Evolutionary conservation across 176 grass and related monocot genomes (phyloP).

Genomic region (Oryza longistaminata): DNA sequence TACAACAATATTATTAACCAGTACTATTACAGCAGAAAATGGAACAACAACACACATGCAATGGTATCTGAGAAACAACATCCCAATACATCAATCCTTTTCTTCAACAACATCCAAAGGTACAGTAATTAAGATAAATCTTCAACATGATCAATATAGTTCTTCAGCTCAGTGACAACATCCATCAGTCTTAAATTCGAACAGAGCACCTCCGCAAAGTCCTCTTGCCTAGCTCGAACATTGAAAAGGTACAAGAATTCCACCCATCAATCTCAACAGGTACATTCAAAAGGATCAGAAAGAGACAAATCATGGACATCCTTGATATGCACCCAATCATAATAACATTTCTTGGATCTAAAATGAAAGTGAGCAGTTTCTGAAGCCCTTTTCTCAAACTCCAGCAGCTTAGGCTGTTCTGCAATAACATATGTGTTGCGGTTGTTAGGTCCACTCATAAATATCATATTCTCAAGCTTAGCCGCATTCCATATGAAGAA

Average conservation of each 20-base stretch:
- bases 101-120: no score
- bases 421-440: not conserved
- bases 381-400: conserved; percentile 18
- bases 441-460: not conserved
- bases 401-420: not conserved
- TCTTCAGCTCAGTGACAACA: not conserved
- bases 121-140: not conserved
- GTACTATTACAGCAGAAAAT: no score
- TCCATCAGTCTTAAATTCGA: not conserved
- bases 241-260: no score
- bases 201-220: not conserved
- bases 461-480: not conserved
- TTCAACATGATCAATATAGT: not conserved
- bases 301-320: conserved; percentile 4
- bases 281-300: not conserved
- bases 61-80: no score
- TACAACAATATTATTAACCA: no score
- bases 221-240: not conserved
- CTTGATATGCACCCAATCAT: not conserved
- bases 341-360: not conserved
- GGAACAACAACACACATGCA: no score
- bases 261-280: not conserved
- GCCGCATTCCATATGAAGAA: conserved; percentile 28
- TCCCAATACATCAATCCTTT: no score
- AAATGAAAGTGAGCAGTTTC: not conserved